A percentile compares a stretch with the other conserved stretches of the same genome.
phyloP scores from a whole-genome alignment of 805 yeast species.

The Candida caryicola region DNA sequence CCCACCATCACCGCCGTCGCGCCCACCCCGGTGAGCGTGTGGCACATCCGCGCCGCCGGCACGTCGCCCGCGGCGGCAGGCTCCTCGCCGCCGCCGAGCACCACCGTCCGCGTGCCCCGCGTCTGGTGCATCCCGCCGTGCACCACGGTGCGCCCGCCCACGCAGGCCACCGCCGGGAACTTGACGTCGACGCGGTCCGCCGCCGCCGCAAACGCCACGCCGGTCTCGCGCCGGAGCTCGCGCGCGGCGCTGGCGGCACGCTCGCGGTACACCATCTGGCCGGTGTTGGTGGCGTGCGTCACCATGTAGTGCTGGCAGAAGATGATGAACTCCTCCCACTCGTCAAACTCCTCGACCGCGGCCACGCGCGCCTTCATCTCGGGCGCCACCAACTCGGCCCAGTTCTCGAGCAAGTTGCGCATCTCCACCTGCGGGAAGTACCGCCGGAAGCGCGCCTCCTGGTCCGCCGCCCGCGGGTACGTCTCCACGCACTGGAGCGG shows the following conservation, averaged over 20 bases:
- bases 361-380: conserved; percentile 42
- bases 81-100: not conserved
- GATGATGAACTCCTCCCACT: conserved; percentile 75
- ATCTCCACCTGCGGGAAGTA: conserved; percentile 53
- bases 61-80: conserved; percentile 1
- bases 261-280: conserved; percentile 10
- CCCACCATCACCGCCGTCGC: conserved; percentile 48
- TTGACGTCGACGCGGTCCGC: conserved; percentile 29
- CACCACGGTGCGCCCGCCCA: conserved; percentile 21
- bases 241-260: not conserved
- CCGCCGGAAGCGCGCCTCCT: conserved; percentile 46
- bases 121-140: conserved; percentile 44
- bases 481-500: conserved; percentile 63
- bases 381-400: conserved; percentile 46
- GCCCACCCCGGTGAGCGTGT: conserved; percentile 41
- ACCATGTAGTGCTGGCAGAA: conserved; percentile 75
- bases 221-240: not conserved
- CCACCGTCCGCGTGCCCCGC: conserved; percentile 13
- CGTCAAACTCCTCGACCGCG: conserved; percentile 69
- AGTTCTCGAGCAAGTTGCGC: conserved; percentile 53
- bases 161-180: conserved; percentile 37
- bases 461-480: conserved; percentile 53
- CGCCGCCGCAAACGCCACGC: not conserved
- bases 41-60: conserved; percentile 54
- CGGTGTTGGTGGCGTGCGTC: conserved; percentile 56